phyloP scores from a whole-genome alignment of 805 yeast species.

The Yarrowia deformans region DNA sequence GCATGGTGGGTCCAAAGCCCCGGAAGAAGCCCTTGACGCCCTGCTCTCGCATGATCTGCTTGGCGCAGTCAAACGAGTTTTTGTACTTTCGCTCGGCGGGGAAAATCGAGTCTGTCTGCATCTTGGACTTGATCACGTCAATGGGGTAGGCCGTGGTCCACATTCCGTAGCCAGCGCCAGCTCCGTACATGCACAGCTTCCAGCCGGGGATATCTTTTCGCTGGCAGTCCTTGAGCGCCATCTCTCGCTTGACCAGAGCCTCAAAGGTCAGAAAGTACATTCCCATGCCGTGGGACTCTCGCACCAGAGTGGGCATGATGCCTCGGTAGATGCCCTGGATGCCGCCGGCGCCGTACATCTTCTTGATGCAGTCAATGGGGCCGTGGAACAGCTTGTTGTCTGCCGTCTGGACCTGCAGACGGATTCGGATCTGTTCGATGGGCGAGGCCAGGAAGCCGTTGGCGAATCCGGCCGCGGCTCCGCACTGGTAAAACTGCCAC shows the following conservation, averaged over 20 bases:
- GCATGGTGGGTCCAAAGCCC: constrained; percentile 90
- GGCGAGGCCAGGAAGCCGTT: constrained; percentile 91
- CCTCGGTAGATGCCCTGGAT: constrained; percentile 77
- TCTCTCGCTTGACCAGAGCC: constrained; percentile 76
- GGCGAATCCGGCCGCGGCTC: constrained; percentile 91
- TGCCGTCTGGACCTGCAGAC: constrained; percentile 86
- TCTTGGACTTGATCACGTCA: constrained; percentile 87
- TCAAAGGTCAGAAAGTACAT: constrained; percentile 87
- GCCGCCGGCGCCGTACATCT: constrained; percentile 64
- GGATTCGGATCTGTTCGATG: constrained; percentile 92
- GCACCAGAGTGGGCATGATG: constrained; percentile 75
- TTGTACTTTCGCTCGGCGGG: constrained; percentile 65
- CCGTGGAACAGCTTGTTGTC: constrained; percentile 66
- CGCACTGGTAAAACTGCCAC: constrained; percentile 78
- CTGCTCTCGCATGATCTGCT: constrained; percentile 58
- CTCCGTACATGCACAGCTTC: constrained; percentile 88
- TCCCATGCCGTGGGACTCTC: constrained; percentile 91
- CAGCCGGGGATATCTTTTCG: constrained; percentile 86
- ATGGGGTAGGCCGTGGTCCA: constrained; percentile 89
- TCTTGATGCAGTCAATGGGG: constrained; percentile 73
- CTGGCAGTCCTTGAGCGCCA: constrained; percentile 54
- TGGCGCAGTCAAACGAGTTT: constrained; percentile 65
- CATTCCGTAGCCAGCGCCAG: constrained; percentile 86
- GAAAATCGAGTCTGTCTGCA: constrained; percentile 76
- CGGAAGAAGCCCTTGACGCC: constrained; percentile 84